These are phyloP conservation scores for Farysia itapuensis DNA, from an alignment of 1,284 basidiomycete genomes.

Conservation along the genomic window DNA sequence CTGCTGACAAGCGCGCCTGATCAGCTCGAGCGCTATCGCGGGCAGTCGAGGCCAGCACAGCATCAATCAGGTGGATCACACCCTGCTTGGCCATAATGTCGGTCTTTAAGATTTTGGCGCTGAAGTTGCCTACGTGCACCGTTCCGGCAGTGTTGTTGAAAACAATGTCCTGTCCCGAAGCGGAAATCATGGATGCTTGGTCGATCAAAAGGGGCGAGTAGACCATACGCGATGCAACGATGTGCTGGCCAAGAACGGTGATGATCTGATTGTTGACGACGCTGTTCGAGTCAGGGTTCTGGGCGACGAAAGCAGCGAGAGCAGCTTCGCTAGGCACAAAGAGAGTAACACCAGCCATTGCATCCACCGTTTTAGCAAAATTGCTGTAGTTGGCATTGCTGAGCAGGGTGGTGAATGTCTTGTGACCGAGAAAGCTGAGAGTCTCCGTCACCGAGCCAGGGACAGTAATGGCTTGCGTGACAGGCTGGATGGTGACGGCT, in stretches of 20 bases:
- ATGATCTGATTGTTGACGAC: too few relatives aligned
- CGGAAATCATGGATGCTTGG: conserved; percentile 38
- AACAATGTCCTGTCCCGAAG: conserved; percentile 40
- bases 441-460: conserved; percentile 38
- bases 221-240: conserved; percentile 35
- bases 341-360: conserved; percentile 36
- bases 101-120: conserved; percentile 38
- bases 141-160: conserved; percentile 32
- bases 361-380: conserved; percentile 22
- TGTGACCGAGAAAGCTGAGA: conserved; percentile 22
- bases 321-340: conserved; percentile 44
- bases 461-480: conserved; percentile 34
- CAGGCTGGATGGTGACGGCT: conserved; percentile 36
- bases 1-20: conserved; percentile 35
- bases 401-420: conserved; percentile 13
- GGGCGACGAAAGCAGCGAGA: conserved; percentile 14
- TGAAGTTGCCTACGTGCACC: conserved; percentile 35
- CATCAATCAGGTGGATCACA: conserved; percentile 44
- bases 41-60: conserved; percentile 32
- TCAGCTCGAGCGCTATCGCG: conserved; percentile 33
- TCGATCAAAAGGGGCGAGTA: conserved; percentile 41
- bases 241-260: conserved; percentile 36
- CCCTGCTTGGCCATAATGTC: conserved; percentile 43
- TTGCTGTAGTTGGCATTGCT: conserved; percentile 18
- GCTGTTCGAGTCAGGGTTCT: conserved; percentile 12